These are phyloP conservation scores for Torulaspora pretoriensis DNA, from an alignment of 1,139 yeast genomes.

Conservation along the genomic window DNA sequence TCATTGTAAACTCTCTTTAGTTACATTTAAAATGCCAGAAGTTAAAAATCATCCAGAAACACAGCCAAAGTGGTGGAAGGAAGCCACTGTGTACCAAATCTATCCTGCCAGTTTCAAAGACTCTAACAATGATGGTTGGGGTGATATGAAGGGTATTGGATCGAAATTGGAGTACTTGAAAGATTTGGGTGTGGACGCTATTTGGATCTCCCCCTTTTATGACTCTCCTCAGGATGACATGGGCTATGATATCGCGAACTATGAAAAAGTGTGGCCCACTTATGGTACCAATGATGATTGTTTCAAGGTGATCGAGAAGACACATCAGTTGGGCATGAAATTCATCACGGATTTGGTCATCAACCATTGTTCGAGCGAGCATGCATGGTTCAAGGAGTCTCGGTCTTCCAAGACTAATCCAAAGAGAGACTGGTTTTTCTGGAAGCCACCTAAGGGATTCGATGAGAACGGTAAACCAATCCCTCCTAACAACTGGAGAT, in stretches of 20 bases:
- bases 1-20: no score
- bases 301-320: conserved; percentile 46
- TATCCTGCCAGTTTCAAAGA: conserved; percentile 59
- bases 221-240: conserved; percentile 59
- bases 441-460: conserved; percentile 46
- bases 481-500: conserved; percentile 56
- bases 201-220: conserved; percentile 58
- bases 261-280: conserved; percentile 47
- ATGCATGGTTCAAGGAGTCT: conserved; percentile 56
- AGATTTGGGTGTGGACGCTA: conserved; percentile 48
- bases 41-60: conserved; percentile 16
- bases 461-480: conserved; percentile 47
- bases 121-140: conserved; percentile 55
- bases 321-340: conserved; percentile 49
- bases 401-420: conserved; percentile 48
- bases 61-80: conserved; percentile 50
- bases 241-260: conserved; percentile 60
- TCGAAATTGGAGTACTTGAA: conserved; percentile 51
- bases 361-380: conserved; percentile 55
- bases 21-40: background rate
- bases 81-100: conserved; percentile 52
- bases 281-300: conserved; percentile 54
- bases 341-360: conserved; percentile 54
- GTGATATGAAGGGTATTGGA: conserved; percentile 53
- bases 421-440: conserved; percentile 60